Evolutionary conservation across 2,329 filamentous ascomycete species (phyloP).

Genomic region (Fonsecaea erecta): DNA sequence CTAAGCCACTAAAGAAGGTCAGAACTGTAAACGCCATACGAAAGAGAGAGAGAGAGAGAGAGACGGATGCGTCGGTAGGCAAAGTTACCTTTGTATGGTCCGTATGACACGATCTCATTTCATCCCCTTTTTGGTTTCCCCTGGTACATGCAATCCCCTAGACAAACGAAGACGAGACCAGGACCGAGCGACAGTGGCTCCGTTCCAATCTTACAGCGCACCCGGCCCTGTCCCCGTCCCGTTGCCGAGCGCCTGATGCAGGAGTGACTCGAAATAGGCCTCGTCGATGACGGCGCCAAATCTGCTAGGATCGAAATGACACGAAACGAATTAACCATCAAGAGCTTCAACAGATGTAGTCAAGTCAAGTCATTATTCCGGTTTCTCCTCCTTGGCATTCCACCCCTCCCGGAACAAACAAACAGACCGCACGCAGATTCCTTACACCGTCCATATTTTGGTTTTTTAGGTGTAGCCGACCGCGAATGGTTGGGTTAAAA

Average conservation of each 20-base stretch:
- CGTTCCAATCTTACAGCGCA: neutral
- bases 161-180: too few species aligned
- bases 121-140: neutral
- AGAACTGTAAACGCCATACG: neutral
- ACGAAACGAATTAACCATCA: constrained; percentile 5
- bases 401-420: too few species aligned
- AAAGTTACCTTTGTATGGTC: neutral
- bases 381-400: neutral
- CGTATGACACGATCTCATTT: neutral
- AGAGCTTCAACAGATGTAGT: neutral
- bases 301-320: constrained; percentile 22
- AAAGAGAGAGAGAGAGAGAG: neutral
- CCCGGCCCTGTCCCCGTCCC: neutral
- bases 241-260: constrained; percentile 20
- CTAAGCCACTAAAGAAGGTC: neutral
- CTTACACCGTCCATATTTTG: neutral
- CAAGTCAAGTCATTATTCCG: neutral
- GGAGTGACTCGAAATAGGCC: constrained; percentile 29
- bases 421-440: neutral
- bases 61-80: neutral
- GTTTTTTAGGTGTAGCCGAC: too few species aligned
- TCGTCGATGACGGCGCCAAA: constrained; percentile 40
- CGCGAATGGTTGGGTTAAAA: neutral
- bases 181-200: neutral
- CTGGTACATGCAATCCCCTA: neutral